phyloP scores from a whole-genome alignment of 23 red algal species.

The Chondrus crispus region DNA sequence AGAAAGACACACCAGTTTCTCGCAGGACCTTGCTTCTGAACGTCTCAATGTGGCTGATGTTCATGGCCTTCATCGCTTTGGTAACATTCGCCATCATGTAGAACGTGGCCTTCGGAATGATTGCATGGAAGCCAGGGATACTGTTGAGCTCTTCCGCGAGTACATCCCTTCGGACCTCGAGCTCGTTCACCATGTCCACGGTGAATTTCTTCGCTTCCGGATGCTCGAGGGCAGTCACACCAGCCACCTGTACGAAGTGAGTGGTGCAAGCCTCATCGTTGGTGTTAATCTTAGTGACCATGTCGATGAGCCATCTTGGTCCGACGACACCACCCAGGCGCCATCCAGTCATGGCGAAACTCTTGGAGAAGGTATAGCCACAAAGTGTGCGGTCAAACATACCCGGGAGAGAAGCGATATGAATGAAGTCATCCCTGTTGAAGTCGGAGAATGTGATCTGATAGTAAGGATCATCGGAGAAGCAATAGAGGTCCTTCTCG shows the following conservation, averaged over 20 bases:
- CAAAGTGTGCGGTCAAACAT: slow-evolving; percentile 79
- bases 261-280: slow-evolving; percentile 86
- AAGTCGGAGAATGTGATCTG: slow-evolving; percentile 84
- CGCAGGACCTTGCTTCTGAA: slow-evolving; percentile 51
- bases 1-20: slow-evolving; percentile 68
- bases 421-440: slow-evolving; percentile 45
- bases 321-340: slow-evolving; percentile 80
- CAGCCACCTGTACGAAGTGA: slow-evolving; percentile 78
- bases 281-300: slow-evolving; percentile 79
- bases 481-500: slow-evolving; percentile 73
- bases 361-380: slow-evolving; percentile 88
- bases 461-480: slow-evolving; percentile 92
- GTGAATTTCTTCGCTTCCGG: slow-evolving; percentile 66
- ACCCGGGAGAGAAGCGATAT: slow-evolving; percentile 66
- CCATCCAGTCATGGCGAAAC: slow-evolving; percentile 97
- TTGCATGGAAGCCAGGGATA: slow-evolving; percentile 53
- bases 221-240: slow-evolving; percentile 66
- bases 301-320: slow-evolving; percentile 69
- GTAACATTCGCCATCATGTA: slow-evolving; percentile 85
- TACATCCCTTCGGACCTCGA: slow-evolving; percentile 63
- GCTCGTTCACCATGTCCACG: slow-evolving; percentile 57
- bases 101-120: slow-evolving; percentile 72
- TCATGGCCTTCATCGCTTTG: slow-evolving; percentile 57
- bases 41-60: slow-evolving; percentile 33
- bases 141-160: slow-evolving; percentile 37